phyloP scores from a whole-genome alignment of 306 rosid species.

The Cicer yamashitae region DNA sequence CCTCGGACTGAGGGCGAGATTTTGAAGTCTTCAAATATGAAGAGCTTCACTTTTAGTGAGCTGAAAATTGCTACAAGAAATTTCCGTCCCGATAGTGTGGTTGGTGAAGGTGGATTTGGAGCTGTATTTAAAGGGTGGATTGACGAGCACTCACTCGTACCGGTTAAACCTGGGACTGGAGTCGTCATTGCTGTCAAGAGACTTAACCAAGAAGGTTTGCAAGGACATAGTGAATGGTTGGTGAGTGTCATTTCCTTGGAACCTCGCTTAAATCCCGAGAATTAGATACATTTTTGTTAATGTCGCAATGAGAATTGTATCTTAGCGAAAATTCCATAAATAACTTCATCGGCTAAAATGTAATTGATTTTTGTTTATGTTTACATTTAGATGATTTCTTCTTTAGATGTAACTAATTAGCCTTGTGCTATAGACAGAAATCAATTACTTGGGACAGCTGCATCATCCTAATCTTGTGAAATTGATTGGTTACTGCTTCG shows the following conservation, averaged over 20 bases:
- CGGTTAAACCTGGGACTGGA: slow-evolving; percentile 89
- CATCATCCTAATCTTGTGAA: slow-evolving; percentile 91
- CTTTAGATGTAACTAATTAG: slow-evolving; percentile 37
- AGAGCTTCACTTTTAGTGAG: slow-evolving; percentile 72
- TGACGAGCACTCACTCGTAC: slow-evolving; percentile 75
- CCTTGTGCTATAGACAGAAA: slow-evolving; percentile 73
- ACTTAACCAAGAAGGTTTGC: slow-evolving; percentile 94
- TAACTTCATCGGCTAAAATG: no score
- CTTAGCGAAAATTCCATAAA: no score
- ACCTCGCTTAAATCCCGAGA: slow-evolving; percentile 28
- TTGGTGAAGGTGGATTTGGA: slow-evolving; percentile 99
- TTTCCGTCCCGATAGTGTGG: slow-evolving; percentile 96
- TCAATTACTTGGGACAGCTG: slow-evolving; percentile 91
- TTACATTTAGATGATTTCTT: slow-evolving; percentile 2
- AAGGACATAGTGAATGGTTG: slow-evolving; percentile 99
- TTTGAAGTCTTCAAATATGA: slow-evolving; percentile 78
- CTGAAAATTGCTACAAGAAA: slow-evolving; percentile 88
- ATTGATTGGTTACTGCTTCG: slow-evolving; percentile 93
- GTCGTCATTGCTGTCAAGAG: slow-evolving; percentile 88
- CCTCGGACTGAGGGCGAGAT: slow-evolving; percentile 96
- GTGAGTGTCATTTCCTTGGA: slow-evolving; percentile 62
- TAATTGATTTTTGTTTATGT: no score
- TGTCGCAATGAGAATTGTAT: neutral
- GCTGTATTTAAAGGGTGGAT: slow-evolving; percentile 94
- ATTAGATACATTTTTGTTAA: neutral